Percentiles rank a stretch among this genome's conserved stretches.
Conservation (phyloP, 1,139 yeast species). For the Pichia sp. region DNA sequence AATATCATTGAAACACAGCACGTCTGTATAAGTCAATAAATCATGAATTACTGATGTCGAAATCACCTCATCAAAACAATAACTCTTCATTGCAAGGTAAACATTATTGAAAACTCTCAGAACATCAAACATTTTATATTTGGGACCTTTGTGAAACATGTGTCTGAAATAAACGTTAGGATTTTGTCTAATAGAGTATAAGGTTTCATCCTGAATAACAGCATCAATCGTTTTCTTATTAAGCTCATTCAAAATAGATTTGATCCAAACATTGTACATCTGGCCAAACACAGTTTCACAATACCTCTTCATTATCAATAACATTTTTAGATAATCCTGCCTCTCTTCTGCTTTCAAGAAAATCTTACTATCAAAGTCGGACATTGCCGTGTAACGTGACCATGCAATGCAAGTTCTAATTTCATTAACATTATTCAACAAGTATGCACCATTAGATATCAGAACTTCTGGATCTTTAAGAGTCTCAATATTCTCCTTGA, state of each 20-base stretch:
- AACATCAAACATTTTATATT: conserved; percentile 90
- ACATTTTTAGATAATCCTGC: conserved; percentile 79
- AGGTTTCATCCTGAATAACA: conserved; percentile 84
- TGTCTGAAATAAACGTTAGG: conserved; percentile 72
- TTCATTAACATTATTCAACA: conserved; percentile 95
- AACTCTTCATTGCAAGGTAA: conserved; percentile 88
- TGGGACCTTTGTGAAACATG: conserved; percentile 57
- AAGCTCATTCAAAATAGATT: conserved; percentile 82
- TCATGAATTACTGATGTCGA: conserved; percentile 84
- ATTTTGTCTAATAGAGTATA: conserved; percentile 81
- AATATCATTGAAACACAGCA: conserved; percentile 89
- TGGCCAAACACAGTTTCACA: conserved; percentile 89
- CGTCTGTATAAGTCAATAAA: conserved; percentile 79
- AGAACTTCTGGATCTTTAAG: conserved; percentile 73
- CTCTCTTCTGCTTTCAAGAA: conserved; percentile 73
- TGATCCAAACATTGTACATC: conserved; percentile 95
- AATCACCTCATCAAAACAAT: conserved; percentile 79
- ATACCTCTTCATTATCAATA: conserved; percentile 89
- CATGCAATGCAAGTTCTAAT: conserved; percentile 89
- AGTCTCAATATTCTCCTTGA: conserved; percentile 67
- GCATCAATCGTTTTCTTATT: conserved; percentile 93
- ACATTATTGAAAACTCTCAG: conserved; percentile 83
- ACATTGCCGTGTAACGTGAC: conserved; percentile 59
- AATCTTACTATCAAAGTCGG: conserved; percentile 73
- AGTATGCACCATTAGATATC: conserved; percentile 89